A percentile compares a stretch with the other conserved stretches of the same genome.
These are phyloP conservation scores for Miscanthus sacchariflorus DNA, from an alignment of 202 grass and related monocot species.

Conservation along the genomic window DNA sequence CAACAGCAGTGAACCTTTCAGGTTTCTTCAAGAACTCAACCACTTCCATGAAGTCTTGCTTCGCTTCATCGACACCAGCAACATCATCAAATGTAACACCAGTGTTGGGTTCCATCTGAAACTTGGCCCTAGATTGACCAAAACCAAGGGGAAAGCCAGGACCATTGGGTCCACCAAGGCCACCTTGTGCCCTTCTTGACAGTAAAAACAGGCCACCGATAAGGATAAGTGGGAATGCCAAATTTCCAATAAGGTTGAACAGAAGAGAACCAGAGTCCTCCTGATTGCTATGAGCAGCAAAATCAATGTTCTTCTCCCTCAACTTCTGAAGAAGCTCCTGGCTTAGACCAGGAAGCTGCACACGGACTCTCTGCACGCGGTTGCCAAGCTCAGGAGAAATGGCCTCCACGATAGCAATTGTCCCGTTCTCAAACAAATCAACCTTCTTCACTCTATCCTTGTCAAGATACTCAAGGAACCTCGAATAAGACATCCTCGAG, in stretches of 20 bases:
- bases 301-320: slow-evolving; percentile 97
- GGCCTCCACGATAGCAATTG: slow-evolving; percentile 94
- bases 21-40: slow-evolving; percentile 96
- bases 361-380: slow-evolving; percentile 88
- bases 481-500: slow-evolving; percentile 98
- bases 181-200: slow-evolving; percentile 88
- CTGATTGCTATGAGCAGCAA: slow-evolving; percentile 84
- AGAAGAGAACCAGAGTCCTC: slow-evolving; percentile 92
- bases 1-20: slow-evolving; percentile 94
- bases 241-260: slow-evolving; percentile 95
- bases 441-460: slow-evolving; percentile 97
- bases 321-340: slow-evolving; percentile 98
- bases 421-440: slow-evolving; percentile 95
- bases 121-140: slow-evolving; percentile 93
- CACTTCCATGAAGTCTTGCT: slow-evolving; percentile 97
- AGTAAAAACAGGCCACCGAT: slow-evolving; percentile 93
- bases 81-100: slow-evolving; percentile 95
- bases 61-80: slow-evolving; percentile 87
- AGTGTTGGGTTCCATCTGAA: slow-evolving; percentile 98
- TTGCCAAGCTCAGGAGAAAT: slow-evolving; percentile 96
- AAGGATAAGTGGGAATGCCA: slow-evolving; percentile 97
- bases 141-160: slow-evolving; percentile 94
- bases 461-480: slow-evolving; percentile 98
- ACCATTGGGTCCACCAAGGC: slow-evolving; percentile 89
- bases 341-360: slow-evolving; percentile 93